Evolutionary conservation across 2,329 filamentous ascomycete genomes (phyloP).

Genomic region (Colletotrichum sp.): DNA sequence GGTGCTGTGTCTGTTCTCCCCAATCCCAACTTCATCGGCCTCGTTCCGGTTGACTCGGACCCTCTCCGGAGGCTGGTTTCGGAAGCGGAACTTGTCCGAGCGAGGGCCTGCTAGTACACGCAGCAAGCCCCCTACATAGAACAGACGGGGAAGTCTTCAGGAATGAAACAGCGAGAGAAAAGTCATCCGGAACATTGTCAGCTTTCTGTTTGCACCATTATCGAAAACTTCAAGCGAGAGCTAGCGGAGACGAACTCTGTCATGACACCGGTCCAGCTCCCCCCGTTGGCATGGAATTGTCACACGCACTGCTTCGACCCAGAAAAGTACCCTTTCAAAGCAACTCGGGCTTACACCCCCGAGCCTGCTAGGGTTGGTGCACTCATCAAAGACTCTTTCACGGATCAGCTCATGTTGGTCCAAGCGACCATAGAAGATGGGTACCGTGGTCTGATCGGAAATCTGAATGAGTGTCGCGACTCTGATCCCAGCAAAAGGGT

Average conservation of each 20-base stretch:
- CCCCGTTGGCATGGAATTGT: neutral
- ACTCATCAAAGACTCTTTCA: neutral
- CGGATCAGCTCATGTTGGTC: neutral
- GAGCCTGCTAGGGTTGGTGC: neutral
- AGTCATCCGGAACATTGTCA: accelerated
- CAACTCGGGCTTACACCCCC: neutral
- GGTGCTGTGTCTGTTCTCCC: neutral
- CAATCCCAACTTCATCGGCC: neutral
- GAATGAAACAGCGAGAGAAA: neutral
- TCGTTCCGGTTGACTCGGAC: neutral
- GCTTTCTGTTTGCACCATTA: neutral
- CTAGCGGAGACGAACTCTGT: neutral
- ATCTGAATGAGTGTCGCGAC: neutral
- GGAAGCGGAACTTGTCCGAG: neutral
- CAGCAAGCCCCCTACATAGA: neutral
- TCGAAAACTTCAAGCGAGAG: neutral
- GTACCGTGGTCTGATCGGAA: neutral
- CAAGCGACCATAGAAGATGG: conserved; percentile 1
- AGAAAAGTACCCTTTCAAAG: neutral
- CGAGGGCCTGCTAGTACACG: neutral
- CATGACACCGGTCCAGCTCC: neutral
- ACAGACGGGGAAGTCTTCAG: neutral
- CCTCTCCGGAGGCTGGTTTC: neutral
- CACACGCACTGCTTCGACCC: neutral
- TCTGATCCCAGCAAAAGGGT: neutral